These are phyloP conservation scores for Pezicula radicicola DNA, from an alignment of 2,329 filamentous ascomycete genomes.

Conservation along the genomic window DNA sequence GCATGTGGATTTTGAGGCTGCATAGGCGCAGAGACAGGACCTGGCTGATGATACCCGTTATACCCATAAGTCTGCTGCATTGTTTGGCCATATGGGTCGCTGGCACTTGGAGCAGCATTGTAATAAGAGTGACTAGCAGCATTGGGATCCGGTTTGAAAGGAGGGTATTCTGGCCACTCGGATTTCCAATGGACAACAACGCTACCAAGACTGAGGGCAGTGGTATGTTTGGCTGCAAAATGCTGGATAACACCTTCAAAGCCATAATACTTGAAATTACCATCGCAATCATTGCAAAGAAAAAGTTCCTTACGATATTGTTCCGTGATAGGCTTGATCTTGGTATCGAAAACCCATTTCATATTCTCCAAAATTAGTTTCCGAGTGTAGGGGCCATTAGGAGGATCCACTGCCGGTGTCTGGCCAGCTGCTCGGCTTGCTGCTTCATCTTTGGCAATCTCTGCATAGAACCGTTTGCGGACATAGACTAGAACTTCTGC, in stretches of 20 bases:
- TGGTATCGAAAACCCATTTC: slow-evolving; percentile 80
- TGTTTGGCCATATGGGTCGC: slow-evolving; percentile 27
- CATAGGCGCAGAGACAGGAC: slow-evolving; percentile 15
- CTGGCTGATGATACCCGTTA: slow-evolving; percentile 25
- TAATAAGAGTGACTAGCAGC: slow-evolving; percentile 30
- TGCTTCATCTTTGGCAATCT: slow-evolving; percentile 51
- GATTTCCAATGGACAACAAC: slow-evolving; percentile 76
- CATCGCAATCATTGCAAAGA: slow-evolving; percentile 67
- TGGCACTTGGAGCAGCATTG: slow-evolving; percentile 26
- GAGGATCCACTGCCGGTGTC: slow-evolving; percentile 43
- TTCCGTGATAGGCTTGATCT: slow-evolving; percentile 69
- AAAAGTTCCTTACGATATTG: slow-evolving; percentile 69
- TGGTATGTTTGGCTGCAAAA: slow-evolving; percentile 79
- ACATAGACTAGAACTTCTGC: slow-evolving; percentile 68
- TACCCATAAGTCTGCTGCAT: slow-evolving; percentile 31
- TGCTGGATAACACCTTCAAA: slow-evolving; percentile 82
- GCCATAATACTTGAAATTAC: slow-evolving; percentile 64
- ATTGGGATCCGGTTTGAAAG: slow-evolving; percentile 61
- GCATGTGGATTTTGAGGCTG: slow-evolving; percentile 18
- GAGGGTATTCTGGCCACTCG: slow-evolving; percentile 75
- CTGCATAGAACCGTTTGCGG: slow-evolving; percentile 62
- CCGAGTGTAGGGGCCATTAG: slow-evolving; percentile 52
- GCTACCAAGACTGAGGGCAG: slow-evolving; percentile 64
- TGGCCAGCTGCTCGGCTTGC: slow-evolving; percentile 43
- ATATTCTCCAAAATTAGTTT: slow-evolving; percentile 77